Conservation (phyloP, 2,329 filamentous ascomycete species). For the Lecanosticta acicola region DNA sequence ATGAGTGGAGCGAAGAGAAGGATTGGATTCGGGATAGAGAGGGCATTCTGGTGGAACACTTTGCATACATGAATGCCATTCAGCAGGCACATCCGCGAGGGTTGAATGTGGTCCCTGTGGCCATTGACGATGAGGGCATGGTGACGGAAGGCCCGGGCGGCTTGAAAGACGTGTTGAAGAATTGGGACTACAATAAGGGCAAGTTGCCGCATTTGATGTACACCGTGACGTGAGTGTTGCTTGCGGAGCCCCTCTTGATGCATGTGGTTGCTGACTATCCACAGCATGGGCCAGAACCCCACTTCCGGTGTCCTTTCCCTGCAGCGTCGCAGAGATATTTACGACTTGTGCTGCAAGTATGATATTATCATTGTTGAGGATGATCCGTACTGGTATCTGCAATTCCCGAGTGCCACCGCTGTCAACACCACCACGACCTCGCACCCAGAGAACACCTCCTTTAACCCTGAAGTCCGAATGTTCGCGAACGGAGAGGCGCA, state of each 20-base stretch:
- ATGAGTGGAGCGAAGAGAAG: constrained; percentile 66
- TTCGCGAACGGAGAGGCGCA: constrained; percentile 47
- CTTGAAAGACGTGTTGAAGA: constrained; percentile 69
- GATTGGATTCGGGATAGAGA: constrained; percentile 65
- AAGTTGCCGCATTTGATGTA: constrained; percentile 80
- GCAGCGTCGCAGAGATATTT: constrained; percentile 69
- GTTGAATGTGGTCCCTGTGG: constrained; percentile 66
- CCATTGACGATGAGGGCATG: constrained; percentile 77
- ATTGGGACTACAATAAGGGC: constrained; percentile 72
- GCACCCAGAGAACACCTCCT: constrained; percentile 24
- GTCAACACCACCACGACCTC: constrained; percentile 29
- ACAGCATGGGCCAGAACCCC: constrained; percentile 81
- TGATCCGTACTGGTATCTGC: constrained; percentile 93
- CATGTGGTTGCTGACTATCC: constrained; percentile 7
- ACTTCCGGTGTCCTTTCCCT: constrained; percentile 71
- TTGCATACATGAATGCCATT: constrained; percentile 72
- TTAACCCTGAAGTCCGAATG: constrained; percentile 27
- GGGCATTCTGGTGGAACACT: constrained; percentile 73
- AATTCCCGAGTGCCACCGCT: constrained; percentile 67
- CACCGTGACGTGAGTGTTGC: constrained; percentile 68
- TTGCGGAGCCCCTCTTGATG: background rate
- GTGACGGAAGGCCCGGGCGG: constrained; percentile 65
- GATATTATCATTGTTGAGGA: constrained; percentile 91
- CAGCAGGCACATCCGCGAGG: constrained; percentile 62
- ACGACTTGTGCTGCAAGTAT: constrained; percentile 72